Conservation (phyloP, 1,284 basidiomycete species). For the Tausonia pullulans region DNA sequence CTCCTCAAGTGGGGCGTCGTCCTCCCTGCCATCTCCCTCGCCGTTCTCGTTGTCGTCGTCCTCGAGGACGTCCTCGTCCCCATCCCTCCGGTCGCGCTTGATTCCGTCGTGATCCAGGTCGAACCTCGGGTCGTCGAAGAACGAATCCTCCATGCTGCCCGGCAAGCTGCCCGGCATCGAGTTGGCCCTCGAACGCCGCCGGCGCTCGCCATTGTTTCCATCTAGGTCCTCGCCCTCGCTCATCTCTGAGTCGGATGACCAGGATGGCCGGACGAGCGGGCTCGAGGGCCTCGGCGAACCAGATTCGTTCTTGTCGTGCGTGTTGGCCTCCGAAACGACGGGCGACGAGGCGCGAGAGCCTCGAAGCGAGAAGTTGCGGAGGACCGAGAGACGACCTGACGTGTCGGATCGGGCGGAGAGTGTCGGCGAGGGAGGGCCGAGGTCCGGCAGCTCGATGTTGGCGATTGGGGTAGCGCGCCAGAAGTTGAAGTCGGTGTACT, state of each 20-base stretch:
- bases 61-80: constrained; percentile 32
- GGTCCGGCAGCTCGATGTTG: constrained; percentile 72
- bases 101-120: constrained; percentile 10
- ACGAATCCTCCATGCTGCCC: constrained; percentile 26
- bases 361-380: constrained; percentile 59
- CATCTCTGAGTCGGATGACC: constrained; percentile 26
- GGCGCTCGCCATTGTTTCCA: constrained; percentile 35
- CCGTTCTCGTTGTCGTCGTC: constrained; percentile 28
- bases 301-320: constrained; percentile 26
- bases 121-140: constrained; percentile 23
- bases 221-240: constrained; percentile 33
- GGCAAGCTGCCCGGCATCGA: constrained; percentile 73
- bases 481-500: constrained; percentile 95
- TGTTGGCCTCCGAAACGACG: constrained; percentile 29
- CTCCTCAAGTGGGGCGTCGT: constrained; percentile 18
- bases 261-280: constrained; percentile 30
- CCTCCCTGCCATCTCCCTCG: constrained; percentile 25
- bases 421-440: constrained; percentile 82
- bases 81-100: constrained; percentile 4
- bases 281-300: constrained; percentile 39
- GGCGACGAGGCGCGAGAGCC: constrained; percentile 42
- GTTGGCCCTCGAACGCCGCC: constrained; percentile 41
- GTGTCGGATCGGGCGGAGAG: constrained; percentile 82
- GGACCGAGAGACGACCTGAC: constrained; percentile 60
- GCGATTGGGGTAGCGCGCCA: constrained; percentile 68